Evolutionary conservation across 345 rosid species (phyloP).

Genomic region (Eutrema japonicum): DNA sequence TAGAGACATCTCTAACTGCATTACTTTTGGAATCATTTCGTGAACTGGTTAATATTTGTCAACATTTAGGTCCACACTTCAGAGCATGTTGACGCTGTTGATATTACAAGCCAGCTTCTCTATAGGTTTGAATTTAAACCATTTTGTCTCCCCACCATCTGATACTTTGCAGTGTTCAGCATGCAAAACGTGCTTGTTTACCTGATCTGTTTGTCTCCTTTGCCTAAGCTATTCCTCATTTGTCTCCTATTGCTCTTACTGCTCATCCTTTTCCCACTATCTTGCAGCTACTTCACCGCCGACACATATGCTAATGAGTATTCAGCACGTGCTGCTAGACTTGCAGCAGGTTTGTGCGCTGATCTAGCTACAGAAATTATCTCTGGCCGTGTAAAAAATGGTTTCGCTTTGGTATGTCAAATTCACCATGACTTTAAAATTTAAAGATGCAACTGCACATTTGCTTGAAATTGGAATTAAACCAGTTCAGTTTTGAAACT

Average conservation of each 20-base stretch:
- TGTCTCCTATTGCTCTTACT: conserved; percentile 6
- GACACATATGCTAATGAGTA: conserved; percentile 98
- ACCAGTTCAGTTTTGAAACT: conserved; percentile 2
- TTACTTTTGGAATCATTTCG: conserved; percentile 19
- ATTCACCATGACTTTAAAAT: background rate
- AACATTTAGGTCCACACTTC: conserved; percentile 72
- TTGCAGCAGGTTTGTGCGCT: conserved; percentile 97
- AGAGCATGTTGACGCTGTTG: conserved; percentile 81
- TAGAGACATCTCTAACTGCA: conserved; percentile 10
- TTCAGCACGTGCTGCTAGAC: conserved; percentile 97
- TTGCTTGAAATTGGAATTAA: background rate
- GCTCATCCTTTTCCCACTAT: conserved; percentile 5
- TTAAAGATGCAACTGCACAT: conserved; percentile 6
- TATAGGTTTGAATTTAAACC: conserved; percentile 58
- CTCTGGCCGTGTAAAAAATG: conserved; percentile 79
- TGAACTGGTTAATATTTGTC: conserved; percentile 35
- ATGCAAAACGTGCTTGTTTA: conserved; percentile 11
- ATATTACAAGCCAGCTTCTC: conserved; percentile 67
- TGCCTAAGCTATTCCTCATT: background rate
- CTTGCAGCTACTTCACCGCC: conserved; percentile 90
- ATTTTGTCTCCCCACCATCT: background rate
- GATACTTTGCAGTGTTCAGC: conserved; percentile 21
- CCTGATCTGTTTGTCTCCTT: background rate
- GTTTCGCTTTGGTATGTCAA: conserved; percentile 89
- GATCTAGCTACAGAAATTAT: conserved; percentile 88